Percentiles rank a stretch among this genome's conserved stretches.
Conservation (phyloP, 2,329 filamentous ascomycete species). For the Aspergillus puulaauensis region DNA sequence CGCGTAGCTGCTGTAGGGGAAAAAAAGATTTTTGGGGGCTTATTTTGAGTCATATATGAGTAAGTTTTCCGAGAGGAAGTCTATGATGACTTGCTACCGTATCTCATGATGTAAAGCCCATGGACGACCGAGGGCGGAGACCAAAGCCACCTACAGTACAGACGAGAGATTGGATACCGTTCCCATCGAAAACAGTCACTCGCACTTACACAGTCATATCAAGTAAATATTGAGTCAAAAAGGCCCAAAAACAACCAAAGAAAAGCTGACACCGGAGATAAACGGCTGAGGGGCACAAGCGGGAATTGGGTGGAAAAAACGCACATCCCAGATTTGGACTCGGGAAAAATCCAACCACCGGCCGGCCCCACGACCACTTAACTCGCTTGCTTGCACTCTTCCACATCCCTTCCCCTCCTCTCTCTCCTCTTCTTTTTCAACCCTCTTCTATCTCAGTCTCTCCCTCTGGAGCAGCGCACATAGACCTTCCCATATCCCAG, state of each 20-base stretch:
- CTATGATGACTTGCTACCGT: neutral
- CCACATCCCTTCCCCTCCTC: slow-evolving; percentile 25
- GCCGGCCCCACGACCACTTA: slow-evolving; percentile 27
- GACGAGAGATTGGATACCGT: neutral
- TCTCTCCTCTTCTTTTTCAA: slow-evolving; percentile 30
- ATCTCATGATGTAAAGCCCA: neutral
- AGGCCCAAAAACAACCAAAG: neutral
- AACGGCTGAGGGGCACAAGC: slow-evolving; percentile 19
- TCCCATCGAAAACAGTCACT: neutral
- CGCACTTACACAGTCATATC: neutral
- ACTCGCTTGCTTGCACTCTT: slow-evolving; percentile 25
- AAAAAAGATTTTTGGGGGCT: neutral
- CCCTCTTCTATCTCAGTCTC: slow-evolving; percentile 29
- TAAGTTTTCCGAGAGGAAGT: neutral
- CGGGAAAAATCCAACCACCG: slow-evolving; percentile 28
- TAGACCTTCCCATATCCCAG: slow-evolving; percentile 34
- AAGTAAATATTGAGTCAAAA: neutral
- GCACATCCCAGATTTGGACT: slow-evolving; percentile 30
- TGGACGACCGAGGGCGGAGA: neutral
- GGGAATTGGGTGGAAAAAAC: slow-evolving; percentile 19
- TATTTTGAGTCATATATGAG: neutral
- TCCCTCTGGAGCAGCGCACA: slow-evolving; percentile 39
- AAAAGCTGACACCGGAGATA: slow-evolving; percentile 3
- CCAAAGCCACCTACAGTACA: neutral
- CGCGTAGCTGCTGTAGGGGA: neutral